A percentile compares a stretch with the other conserved stretches of the same genome.
Evolutionary conservation across 2,329 filamentous ascomycete genomes (phyloP).

Genomic region (Colletotrichum noveboracense): DNA sequence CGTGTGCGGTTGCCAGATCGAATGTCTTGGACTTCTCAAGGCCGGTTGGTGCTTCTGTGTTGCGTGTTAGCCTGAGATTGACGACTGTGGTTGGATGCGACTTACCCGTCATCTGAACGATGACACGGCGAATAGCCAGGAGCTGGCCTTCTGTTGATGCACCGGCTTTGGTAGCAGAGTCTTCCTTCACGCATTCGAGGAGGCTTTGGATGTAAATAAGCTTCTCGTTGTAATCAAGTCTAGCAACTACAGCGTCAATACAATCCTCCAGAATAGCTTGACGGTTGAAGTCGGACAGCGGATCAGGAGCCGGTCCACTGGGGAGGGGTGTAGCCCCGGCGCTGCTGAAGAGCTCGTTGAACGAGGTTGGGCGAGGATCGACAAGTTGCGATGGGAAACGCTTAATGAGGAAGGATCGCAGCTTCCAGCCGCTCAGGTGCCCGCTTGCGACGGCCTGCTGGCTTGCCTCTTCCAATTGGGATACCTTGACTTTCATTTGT

Average conservation of each 20-base stretch:
- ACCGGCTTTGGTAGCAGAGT: neutral
- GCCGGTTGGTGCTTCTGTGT: conserved; percentile 3
- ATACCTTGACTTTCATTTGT: conserved; percentile 34
- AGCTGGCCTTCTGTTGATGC: conserved; percentile 38
- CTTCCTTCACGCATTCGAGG: conserved; percentile 22
- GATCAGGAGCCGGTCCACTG: conserved; percentile 1
- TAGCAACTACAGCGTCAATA: conserved; percentile 34
- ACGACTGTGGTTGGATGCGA: neutral
- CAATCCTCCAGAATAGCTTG: conserved; percentile 33
- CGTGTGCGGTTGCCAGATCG: conserved; percentile 46
- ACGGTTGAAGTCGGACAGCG: conserved; percentile 2
- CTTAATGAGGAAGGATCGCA: conserved; percentile 47
- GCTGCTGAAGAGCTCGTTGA: conserved; percentile 26
- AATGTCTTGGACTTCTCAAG: conserved; percentile 30
- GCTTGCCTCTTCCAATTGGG: conserved; percentile 40
- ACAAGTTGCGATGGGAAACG: conserved; percentile 38
- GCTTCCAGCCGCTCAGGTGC: conserved; percentile 48
- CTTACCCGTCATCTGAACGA: conserved; percentile 44
- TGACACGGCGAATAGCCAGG: conserved; percentile 48
- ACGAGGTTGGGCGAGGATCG: conserved; percentile 36
- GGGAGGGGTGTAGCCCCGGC: neutral
- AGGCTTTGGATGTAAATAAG: conserved; percentile 45
- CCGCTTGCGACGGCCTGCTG: conserved; percentile 36
- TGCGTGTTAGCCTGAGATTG: neutral
- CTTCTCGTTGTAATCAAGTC: conserved; percentile 35